Evolutionary conservation across 495 filamentous ascomycete genomes (phyloP), one percentile per base, ranked within the genome.

Genomic region (Annulohypoxylon maeteangense): DNA sequence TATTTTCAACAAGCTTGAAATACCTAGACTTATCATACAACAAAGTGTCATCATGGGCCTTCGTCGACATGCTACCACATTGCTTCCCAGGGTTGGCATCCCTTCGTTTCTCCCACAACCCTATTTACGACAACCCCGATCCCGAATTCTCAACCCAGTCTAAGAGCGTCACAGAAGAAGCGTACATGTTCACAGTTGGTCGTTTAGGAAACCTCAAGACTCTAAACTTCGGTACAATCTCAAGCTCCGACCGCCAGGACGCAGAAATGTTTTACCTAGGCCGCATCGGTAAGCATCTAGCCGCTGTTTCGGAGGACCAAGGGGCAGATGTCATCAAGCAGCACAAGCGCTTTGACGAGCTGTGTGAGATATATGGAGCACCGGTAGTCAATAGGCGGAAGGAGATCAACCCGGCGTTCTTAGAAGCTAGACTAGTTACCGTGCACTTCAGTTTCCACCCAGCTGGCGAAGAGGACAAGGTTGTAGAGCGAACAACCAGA

Each of bases 241-340:
- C 89, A 0, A 64, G 78, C 0, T 85, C 89, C 44, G 94, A 98
- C 68, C 88, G 95, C 18, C 83, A 85, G 48, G 93, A 98, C 72
- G 93, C 92, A 11, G 95, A 99, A 61, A 90, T 94, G 74, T 99
- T 94, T 79, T 99, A 98, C 76, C 87, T 98, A 10, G 90, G 88
- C 5, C 86, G 89, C 29, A 94, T 98, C 58, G 91, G 86, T 16
- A 88, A 88, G 53, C 91, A 92, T 72, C 81, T 97, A 18, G 88
- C 90, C 14, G 83, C 83, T 8, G 85, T 83, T 0, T 83, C 90
- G 0, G 81, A 87, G 67, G 79, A 78, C 0, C 81, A 84, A n/a
- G 86, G 90, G 68, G 70, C 75, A 2, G 74, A 76, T 1, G 84
- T 92, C 7, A 80, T 90, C 6, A 79, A 79, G 7, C 69, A 81